Evolutionary conservation across 208 protist genomes (phyloP).

Genomic region (Leishmania gerbilli): DNA sequence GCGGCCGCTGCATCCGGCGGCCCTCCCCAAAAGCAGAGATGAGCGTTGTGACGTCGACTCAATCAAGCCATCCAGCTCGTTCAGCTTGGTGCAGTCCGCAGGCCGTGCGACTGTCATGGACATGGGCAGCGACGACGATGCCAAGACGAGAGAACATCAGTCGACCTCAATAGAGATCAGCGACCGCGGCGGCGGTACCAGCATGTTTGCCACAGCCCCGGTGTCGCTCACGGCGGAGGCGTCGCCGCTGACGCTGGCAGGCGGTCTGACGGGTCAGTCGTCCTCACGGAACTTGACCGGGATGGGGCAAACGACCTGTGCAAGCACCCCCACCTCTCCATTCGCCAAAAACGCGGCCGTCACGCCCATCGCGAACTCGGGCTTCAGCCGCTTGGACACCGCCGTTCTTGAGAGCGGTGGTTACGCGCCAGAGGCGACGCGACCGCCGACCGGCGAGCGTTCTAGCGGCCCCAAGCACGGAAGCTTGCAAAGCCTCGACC

Average conservation of each 20-base stretch:
- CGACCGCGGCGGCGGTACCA: not conserved
- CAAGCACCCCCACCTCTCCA: not conserved
- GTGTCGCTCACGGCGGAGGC: not conserved
- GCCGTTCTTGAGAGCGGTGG: not conserved
- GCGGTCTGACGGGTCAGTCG: not conserved
- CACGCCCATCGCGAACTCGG: not conserved
- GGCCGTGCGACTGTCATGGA: too few species aligned
- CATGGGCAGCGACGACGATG: not conserved
- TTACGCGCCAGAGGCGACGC: not conserved
- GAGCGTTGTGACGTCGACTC: not conserved
- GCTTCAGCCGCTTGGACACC: not conserved
- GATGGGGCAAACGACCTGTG: not conserved
- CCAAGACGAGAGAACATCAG: not conserved
- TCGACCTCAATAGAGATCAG: not conserved
- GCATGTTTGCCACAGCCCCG: not conserved
- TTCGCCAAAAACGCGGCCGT: not conserved
- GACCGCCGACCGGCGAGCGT: not conserved
- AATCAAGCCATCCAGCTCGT: not conserved
- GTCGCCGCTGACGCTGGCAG: not conserved
- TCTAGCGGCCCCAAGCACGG: not conserved
- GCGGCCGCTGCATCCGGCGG: not conserved
- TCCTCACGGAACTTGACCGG: not conserved
- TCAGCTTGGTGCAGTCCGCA: not conserved
- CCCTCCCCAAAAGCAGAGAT: not conserved
- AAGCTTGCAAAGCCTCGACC: constrained; percentile 7